phyloP scores from a whole-genome alignment of 140 eudicot species.

The Ambrosia hybrid region DNA sequence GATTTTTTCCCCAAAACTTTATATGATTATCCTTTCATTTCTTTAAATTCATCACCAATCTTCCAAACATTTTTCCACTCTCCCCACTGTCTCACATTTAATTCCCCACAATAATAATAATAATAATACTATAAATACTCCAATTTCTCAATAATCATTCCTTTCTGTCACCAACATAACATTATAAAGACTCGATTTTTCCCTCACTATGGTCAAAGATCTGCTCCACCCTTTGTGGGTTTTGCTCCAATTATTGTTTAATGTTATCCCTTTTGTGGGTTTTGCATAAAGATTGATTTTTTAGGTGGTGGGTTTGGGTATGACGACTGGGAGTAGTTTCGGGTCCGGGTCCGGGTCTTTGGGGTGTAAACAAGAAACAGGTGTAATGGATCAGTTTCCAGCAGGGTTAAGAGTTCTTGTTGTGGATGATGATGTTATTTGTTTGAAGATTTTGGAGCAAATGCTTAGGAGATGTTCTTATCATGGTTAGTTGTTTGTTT shows the following conservation, averaged over 20 bases:
- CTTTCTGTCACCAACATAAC: not conserved
- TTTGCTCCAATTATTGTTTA: constrained; percentile 17
- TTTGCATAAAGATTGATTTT: constrained; percentile 19
- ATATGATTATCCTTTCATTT: constrained; percentile 39
- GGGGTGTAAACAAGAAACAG: constrained; percentile 28
- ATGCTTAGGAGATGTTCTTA: constrained; percentile 71
- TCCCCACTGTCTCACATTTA: constrained; percentile 19
- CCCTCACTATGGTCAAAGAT: constrained; percentile 20
- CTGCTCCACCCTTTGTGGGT: constrained; percentile 28
- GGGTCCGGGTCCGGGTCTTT: constrained; percentile 37
- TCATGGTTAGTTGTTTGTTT: constrained; percentile 34
- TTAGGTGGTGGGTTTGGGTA: not conserved
- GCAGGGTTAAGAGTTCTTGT: constrained; percentile 71
- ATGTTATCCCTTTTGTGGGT: constrained; percentile 20
- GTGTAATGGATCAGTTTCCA: constrained; percentile 60
- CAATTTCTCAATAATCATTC: constrained; percentile 31
- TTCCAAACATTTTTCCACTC: constrained; percentile 15
- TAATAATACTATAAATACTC: constrained; percentile 8
- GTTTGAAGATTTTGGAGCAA: constrained; percentile 60
- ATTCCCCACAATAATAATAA: constrained; percentile 10
- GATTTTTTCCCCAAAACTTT: constrained; percentile 21
- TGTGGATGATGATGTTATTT: constrained; percentile 64
- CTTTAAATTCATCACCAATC: constrained; percentile 30
- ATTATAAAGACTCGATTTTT: not conserved
- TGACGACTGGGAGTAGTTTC: constrained; percentile 33